Conservation (phyloP, 768 basidiomycete genomes). For the Mycena floridula region DNA sequence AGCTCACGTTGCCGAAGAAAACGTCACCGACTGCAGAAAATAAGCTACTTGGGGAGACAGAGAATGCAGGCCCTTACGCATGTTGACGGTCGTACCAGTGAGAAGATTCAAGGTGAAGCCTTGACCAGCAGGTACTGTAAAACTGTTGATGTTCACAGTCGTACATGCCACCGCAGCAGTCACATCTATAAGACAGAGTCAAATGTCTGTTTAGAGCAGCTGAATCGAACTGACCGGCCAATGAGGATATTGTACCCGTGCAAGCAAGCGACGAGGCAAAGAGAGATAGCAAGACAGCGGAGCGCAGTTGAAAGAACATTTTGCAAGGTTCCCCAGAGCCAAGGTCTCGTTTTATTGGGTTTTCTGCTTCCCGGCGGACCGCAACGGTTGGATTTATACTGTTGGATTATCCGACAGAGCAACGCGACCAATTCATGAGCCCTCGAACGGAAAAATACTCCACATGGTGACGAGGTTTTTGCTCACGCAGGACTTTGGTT, state of each 20-base stretch:
- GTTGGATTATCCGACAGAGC: too few relatives aligned
- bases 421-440: too few relatives aligned
- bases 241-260: conserved; percentile 48
- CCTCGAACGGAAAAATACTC: too few relatives aligned
- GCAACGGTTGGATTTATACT: too few relatives aligned
- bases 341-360: too few relatives aligned
- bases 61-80: conserved; percentile 32
- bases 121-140: conserved; percentile 51
- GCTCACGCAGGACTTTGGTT: too few relatives aligned
- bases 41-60: not conserved
- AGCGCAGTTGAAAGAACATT: not conserved
- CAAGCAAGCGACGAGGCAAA: conserved; percentile 19
- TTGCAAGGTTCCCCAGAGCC: too few relatives aligned
- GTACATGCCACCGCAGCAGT: conserved; percentile 46
- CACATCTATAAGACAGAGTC: conserved; percentile 38
- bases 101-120: conserved; percentile 40
- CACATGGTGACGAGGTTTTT: too few relatives aligned
- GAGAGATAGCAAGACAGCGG: not conserved
- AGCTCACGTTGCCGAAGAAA: conserved; percentile 43
- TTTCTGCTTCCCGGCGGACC: too few relatives aligned
- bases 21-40: conserved; percentile 47
- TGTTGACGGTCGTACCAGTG: conserved; percentile 48
- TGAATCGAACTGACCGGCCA: conserved; percentile 25
- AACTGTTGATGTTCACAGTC: conserved; percentile 49
- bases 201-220: conserved; percentile 11